Evolutionary conservation across 208 protist species (phyloP).

Genomic region (Trypanosoma theileri): DNA sequence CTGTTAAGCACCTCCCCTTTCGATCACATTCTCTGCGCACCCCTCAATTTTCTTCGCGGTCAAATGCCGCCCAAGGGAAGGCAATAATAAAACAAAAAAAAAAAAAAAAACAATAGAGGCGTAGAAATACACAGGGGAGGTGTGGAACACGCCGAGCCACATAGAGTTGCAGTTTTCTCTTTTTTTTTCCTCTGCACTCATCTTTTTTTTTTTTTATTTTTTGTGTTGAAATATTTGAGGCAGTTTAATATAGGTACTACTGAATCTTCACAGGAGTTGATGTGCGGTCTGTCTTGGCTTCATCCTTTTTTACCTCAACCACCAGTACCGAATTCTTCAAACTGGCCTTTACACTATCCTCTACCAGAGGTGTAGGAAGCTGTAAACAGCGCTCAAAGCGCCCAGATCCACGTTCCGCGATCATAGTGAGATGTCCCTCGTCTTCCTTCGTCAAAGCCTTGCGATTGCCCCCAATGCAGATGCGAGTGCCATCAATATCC

Average conservation of each 20-base stretch:
- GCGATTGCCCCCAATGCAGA: slow-evolving; percentile 81
- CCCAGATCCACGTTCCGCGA: slow-evolving; percentile 58
- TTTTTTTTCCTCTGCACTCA: neutral
- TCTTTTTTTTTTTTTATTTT: neutral
- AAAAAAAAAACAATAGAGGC: slow-evolving; percentile 17
- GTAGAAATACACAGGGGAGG: slow-evolving; percentile 2
- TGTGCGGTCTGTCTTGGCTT: slow-evolving; percentile 1
- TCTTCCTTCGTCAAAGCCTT: slow-evolving; percentile 31
- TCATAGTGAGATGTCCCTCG: slow-evolving; percentile 29
- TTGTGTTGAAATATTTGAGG: neutral
- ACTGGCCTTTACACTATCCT: slow-evolving; percentile 48
- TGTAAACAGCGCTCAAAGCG: slow-evolving; percentile 82
- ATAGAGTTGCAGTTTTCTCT: neutral
- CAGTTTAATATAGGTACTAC: slow-evolving; percentile 8
- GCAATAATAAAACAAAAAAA: slow-evolving; percentile 8
- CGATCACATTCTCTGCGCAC: too few relatives aligned
- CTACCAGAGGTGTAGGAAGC: slow-evolving; percentile 39
- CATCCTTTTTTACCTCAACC: slow-evolving; percentile 56
- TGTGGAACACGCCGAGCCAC: neutral
- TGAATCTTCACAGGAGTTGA: slow-evolving; percentile 49
- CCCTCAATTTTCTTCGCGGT: too few relatives aligned
- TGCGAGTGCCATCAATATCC: slow-evolving; percentile 48
- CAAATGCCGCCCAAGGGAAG: neutral
- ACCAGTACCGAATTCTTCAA: slow-evolving; percentile 53
- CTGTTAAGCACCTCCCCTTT: too few relatives aligned